Evolutionary conservation across 345 rosid species (phyloP), one percentile per base, ranked within the genome.

Genomic region (Salix exigua): DNA sequence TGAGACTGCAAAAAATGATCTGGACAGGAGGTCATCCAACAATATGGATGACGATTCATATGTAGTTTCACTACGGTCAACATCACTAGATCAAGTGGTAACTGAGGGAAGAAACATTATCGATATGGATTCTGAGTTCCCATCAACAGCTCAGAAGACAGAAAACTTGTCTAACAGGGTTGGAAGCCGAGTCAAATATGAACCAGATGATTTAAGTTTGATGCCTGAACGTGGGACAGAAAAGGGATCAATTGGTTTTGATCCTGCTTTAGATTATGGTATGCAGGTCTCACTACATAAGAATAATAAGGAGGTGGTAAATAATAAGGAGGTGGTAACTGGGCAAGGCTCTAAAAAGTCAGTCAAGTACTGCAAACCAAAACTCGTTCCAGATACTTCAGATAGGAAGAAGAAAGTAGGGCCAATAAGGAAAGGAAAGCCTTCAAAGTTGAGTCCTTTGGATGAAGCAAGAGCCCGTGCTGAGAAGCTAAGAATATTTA

Each of bases 401-500:
- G 97, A 86, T 75, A 91, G 81, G 88, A 90, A 87, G 78, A 92
- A 91, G 84, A 84, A 79, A 46, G 85, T 79, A 2, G 99, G 95
- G 69, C 90, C 95, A 17, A 87, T 90, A 81, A 85, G 97, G 73
- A 96, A 85, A 86, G 95, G 91, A 67, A 92, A 90, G 80, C 88
- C 94, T 67, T 85, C 98, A 66, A 94, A 94, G 80, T 77, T 85
- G 82, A 91, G 94, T 76, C 95, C 97, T 79, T 79, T 89, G 85
- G 98, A 96, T 72, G 99, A 94, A 88, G 98, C 98, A 69, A 88
- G 74, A 82, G 95, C 89, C 23, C 98, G 99, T 31, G 99, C 99
- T 74, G 98, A 96, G 79, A 90, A 81, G 82, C 90, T 96, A 67
- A 92, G 99, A 82, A 84, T 80, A 64, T 96, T 82, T 77, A 96